Conservation (phyloP, 495 filamentous ascomycete species). For the Cryomyces antarcticus region DNA sequence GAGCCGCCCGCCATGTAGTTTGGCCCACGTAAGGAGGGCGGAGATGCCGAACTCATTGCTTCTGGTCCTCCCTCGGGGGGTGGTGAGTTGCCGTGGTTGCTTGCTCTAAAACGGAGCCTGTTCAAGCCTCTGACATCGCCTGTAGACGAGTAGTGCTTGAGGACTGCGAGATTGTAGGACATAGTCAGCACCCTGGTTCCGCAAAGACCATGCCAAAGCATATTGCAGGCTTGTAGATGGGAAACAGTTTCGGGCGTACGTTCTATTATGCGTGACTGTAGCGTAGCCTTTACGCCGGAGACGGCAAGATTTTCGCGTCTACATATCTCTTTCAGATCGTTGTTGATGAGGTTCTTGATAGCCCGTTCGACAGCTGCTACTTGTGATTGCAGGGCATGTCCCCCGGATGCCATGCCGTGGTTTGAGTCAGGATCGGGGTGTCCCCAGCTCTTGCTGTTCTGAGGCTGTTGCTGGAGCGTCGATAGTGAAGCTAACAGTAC, state of each 20-base stretch:
- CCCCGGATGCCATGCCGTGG: constrained; percentile 26
- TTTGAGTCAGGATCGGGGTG: no score
- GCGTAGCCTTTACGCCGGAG: constrained; percentile 58
- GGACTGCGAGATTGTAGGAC: constrained; percentile 1
- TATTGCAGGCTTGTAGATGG: not conserved
- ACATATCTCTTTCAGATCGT: constrained; percentile 53
- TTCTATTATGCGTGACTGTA: constrained; percentile 55
- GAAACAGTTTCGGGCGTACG: constrained; percentile 29
- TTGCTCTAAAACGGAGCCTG: constrained; percentile 6
- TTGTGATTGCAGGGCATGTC: constrained; percentile 13
- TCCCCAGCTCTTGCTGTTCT: no score
- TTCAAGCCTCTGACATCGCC: constrained; percentile 4
- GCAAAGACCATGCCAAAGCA: not conserved
- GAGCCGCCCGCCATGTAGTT: no score
- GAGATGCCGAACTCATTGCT: no score
- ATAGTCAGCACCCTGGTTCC: not conserved
- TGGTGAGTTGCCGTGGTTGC: constrained; percentile 7
- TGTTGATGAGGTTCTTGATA: constrained; percentile 44
- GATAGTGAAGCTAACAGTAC: no score
- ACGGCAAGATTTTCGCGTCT: constrained; percentile 45
- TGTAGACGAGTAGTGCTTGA: constrained; percentile 1
- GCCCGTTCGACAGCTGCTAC: constrained; percentile 21
- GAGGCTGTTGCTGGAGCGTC: no score
- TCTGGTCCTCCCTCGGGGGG: not conserved
- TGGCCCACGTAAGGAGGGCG: no score